Evolutionary conservation across 108 stramenopile species (phyloP).

Genomic region (Schizochytrium sp.): DNA sequence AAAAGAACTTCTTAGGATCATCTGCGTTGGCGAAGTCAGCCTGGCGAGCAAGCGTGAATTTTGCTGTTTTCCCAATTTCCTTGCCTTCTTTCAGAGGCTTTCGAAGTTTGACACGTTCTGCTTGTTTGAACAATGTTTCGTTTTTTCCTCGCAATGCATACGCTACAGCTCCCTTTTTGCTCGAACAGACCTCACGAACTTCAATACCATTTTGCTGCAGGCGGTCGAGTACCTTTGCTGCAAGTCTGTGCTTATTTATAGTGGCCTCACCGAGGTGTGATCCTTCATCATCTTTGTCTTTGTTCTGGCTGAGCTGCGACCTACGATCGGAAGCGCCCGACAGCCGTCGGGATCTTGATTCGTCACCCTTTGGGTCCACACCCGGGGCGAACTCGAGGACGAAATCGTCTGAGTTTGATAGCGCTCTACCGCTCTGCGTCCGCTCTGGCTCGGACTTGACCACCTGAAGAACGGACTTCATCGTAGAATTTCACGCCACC

Average conservation of each 20-base stretch:
- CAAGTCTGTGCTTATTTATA: slow-evolving; percentile 8
- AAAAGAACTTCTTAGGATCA: background rate
- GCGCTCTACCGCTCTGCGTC: background rate
- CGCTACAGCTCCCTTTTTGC: background rate
- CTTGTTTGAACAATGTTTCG: slow-evolving; percentile 2
- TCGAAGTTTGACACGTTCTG: slow-evolving; percentile 1
- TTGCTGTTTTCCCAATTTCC: background rate
- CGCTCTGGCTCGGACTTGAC: background rate
- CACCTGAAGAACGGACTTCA: background rate
- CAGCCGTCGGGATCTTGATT: background rate
- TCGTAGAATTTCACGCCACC: background rate
- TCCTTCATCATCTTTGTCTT: too few species aligned
- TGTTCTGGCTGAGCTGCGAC: too few species aligned
- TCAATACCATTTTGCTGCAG: slow-evolving; percentile 45
- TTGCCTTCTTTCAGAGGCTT: slow-evolving; percentile 42
- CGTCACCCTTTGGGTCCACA: slow-evolving; percentile 11
- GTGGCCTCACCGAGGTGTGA: background rate
- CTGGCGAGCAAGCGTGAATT: background rate
- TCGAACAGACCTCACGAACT: slow-evolving; percentile 15
- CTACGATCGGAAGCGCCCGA: background rate
- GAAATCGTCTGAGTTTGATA: background rate
- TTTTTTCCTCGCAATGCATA: slow-evolving; percentile 12
- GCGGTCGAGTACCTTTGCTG: slow-evolving; percentile 34
- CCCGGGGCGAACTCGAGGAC: slow-evolving; percentile 40
- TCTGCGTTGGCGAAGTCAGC: slow-evolving; percentile 5